Evolutionary conservation across 768 basidiomycete species (phyloP), one percentile per base, ranked within the genome.

Genomic region (Auriscalpium vulgare): DNA sequence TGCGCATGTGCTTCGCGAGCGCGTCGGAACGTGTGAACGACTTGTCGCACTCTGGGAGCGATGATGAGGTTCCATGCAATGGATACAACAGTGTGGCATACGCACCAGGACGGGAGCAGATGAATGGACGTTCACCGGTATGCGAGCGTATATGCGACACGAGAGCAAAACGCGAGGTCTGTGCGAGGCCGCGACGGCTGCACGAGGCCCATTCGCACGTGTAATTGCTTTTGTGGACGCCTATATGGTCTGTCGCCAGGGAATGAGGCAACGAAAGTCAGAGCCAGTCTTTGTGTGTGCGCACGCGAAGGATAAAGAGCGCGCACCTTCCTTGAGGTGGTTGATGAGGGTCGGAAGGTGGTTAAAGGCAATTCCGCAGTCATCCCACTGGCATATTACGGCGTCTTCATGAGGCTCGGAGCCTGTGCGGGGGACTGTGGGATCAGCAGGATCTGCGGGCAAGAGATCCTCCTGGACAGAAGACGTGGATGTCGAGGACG

Each of bases 11-110:
- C 66, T 95, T 95, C 19, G 85, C 85, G 17, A 95, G 82, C 9
- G 94, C 92, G 71, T 97, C 94, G 1, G 92, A 92, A 45, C 94
- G 91, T 9, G 93, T 94, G 70, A 97, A 97, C 0, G 90, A 87
- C 64, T 92, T 94, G 75, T 91, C 91, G 67, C 95, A 97, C 73
- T 94, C 94, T 95, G 63, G 40, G 21, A 54, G 29, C 29, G 44
- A 23, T 47, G 23, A 34, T n/a, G 17, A 8, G 38, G 19, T 36
- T 7, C 52, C 44, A 35, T 1, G 40, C 35, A 16, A 17, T 8
- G 37, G 47, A 4, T 14, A 0, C 23, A 36, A 8, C 23, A 36
- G 7, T 8, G 37, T 16, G 17, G 50, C n/a, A 19, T 38, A 68
- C 84, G 62, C 57, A 88, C 93, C 92, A 66, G 90, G 84, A 56